A percentile compares a stretch with the other conserved stretches of the same genome.
Conservation (phyloP, 129 eudicot genomes). For the carrot (Daucus carota) region DNA sequence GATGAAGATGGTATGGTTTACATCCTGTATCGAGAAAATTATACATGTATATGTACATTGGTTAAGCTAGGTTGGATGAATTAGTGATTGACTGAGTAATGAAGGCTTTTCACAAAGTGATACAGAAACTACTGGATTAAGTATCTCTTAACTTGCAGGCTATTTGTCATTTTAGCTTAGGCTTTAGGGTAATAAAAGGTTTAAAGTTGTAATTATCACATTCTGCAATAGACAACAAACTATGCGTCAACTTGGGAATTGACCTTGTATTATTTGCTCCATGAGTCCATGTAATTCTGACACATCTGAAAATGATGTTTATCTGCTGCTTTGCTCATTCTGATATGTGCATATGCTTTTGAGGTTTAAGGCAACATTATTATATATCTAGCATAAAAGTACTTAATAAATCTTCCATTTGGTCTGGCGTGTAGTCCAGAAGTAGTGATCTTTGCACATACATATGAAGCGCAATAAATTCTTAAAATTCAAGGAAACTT, state of each 20-base stretch:
- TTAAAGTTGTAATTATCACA: not conserved
- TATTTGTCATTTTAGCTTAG: not conserved
- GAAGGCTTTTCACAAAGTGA: not conserved
- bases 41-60: not conserved
- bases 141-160: not conserved
- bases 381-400: not conserved
- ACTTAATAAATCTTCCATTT: too few relatives aligned
- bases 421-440: not conserved
- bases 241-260: too few relatives aligned
- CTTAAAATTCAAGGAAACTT: not conserved
- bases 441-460: not conserved
- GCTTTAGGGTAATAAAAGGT: not conserved
- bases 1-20: conserved; percentile 68
- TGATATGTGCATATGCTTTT: not conserved
- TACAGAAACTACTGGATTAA: not conserved
- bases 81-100: not conserved
- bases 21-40: conserved; percentile 12
- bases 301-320: not conserved
- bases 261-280: not conserved
- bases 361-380: not conserved
- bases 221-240: not conserved
- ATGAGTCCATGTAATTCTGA: not conserved
- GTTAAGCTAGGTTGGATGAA: not conserved
- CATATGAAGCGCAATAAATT: not conserved
- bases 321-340: not conserved